Evolutionary conservation across 371 early-diverging fungal species (phyloP).

Genomic region (Blastocladiella emersonii): DNA sequence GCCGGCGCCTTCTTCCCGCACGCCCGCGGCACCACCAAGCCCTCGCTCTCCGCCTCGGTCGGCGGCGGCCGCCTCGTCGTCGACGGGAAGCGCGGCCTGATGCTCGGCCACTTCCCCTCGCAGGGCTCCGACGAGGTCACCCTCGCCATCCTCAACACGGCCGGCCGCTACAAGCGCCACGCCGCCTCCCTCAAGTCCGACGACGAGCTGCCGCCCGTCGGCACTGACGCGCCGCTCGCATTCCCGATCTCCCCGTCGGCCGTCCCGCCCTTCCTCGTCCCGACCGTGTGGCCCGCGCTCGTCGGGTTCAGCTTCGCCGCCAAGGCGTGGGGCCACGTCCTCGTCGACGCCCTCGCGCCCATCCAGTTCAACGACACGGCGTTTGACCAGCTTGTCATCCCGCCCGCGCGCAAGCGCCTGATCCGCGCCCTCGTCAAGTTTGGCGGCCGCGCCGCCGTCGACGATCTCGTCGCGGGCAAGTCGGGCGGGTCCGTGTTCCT

Average conservation of each 20-base stretch:
- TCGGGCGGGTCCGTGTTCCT: slow-evolving; percentile 32
- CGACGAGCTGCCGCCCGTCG: background rate
- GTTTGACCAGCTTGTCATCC: slow-evolving; percentile 34
- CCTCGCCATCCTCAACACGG: slow-evolving; percentile 16
- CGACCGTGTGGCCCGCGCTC: slow-evolving; percentile 25
- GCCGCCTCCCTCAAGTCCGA: slow-evolving; percentile 3
- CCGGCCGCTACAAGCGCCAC: slow-evolving; percentile 20
- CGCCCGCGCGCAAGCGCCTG: slow-evolving; percentile 22
- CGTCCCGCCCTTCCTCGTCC: slow-evolving; percentile 15
- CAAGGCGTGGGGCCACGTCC: slow-evolving; percentile 40
- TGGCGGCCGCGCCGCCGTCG: slow-evolving; percentile 15
- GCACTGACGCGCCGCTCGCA: slow-evolving; percentile 5
- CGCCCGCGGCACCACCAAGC: too few relatives aligned
- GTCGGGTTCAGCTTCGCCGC: slow-evolving; percentile 34
- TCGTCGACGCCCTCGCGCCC: slow-evolving; percentile 16
- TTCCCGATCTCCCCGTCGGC: background rate
- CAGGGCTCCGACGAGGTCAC: slow-evolving; percentile 26
- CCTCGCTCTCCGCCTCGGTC: background rate
- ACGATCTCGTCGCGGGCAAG: slow-evolving; percentile 33
- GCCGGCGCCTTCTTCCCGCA: slow-evolving; percentile 14
- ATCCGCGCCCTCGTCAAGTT: slow-evolving; percentile 31
- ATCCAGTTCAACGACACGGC: slow-evolving; percentile 32
- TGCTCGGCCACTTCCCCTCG: slow-evolving; percentile 23
- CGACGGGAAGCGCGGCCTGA: slow-evolving; percentile 17
- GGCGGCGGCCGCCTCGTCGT: slow-evolving; percentile 20